Evolutionary conservation across 2,329 filamentous ascomycete species (phyloP).

Genomic region (Arthrinium puccinioides): DNA sequence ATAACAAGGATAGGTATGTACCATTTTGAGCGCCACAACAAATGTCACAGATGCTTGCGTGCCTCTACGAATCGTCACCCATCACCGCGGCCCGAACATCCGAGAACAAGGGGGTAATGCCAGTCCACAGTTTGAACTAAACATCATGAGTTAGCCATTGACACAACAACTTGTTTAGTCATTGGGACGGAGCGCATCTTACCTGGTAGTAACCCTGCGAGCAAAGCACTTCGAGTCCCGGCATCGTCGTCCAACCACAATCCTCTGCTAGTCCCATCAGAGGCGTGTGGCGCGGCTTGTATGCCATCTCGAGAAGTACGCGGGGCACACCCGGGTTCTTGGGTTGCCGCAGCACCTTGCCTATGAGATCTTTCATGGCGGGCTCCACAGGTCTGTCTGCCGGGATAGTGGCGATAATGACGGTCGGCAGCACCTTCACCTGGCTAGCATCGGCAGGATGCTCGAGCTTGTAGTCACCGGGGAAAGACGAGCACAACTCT

Average conservation of each 20-base stretch:
- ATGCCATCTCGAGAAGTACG: conserved; percentile 89
- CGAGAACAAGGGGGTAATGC: conserved; percentile 64
- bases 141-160: conserved; percentile 15
- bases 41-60: too few relatives aligned
- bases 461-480: conserved; percentile 61
- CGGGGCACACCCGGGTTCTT: conserved; percentile 30
- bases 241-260: conserved; percentile 74
- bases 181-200: too few relatives aligned
- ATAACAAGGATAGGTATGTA: too few relatives aligned
- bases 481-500: conserved; percentile 65
- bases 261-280: conserved; percentile 78
- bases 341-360: conserved; percentile 38
- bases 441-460: conserved; percentile 44
- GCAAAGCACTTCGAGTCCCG: conserved; percentile 81
- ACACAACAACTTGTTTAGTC: too few relatives aligned
- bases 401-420: conserved; percentile 86
- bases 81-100: conserved; percentile 59
- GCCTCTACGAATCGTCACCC: conserved; percentile 20
- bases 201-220: conserved; percentile 88
- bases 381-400: conserved; percentile 78
- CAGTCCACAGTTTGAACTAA: conserved; percentile 79
- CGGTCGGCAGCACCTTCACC: conserved; percentile 46
- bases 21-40: too few relatives aligned
- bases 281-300: conserved; percentile 77
- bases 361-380: conserved; percentile 58